Percentiles rank a stretch among this genome's conserved stretches.
Evolutionary conservation across 164 flowering plant genomes (phyloP).

Genomic region (Magnolia kwangsiensis): DNA sequence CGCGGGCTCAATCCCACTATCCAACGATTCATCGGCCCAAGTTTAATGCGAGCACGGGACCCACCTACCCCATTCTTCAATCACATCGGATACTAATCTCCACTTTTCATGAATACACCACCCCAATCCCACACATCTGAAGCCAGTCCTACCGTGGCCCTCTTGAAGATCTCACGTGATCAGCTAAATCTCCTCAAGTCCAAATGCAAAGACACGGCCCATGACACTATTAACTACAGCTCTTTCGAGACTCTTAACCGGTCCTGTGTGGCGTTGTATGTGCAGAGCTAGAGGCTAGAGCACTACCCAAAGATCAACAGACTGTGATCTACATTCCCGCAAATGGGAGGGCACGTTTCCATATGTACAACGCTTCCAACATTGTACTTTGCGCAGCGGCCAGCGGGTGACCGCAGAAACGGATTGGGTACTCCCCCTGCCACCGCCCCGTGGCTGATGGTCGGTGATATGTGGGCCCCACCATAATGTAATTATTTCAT

Average conservation of each 20-base stretch:
- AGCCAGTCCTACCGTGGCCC: constrained; percentile 17
- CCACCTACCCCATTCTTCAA: background rate
- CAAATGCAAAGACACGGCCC: constrained; percentile 26
- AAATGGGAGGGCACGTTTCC: constrained; percentile 53
- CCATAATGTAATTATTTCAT: no score
- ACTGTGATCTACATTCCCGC: constrained; percentile 56
- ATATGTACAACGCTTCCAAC: constrained; percentile 51
- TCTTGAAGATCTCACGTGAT: constrained; percentile 44
- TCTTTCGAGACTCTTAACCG: constrained; percentile 67
- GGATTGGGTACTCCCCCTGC: no score
- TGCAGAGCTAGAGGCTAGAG: constrained; percentile 71
- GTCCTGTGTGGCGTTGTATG: constrained; percentile 58
- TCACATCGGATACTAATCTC: background rate
- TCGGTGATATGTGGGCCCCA: no score
- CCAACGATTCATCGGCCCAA: background rate
- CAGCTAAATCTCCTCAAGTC: constrained; percentile 43
- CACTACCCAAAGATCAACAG: constrained; percentile 42
- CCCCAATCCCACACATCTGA: background rate
- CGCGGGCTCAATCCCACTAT: background rate
- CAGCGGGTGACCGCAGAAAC: no score
- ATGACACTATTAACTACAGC: constrained; percentile 25
- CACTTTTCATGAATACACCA: background rate
- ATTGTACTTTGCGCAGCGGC: no score
- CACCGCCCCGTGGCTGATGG: no score
- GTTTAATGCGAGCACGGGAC: background rate